phyloP scores from a whole-genome alignment of 148 eudicot species.

The Chenopodium formosanum region DNA sequence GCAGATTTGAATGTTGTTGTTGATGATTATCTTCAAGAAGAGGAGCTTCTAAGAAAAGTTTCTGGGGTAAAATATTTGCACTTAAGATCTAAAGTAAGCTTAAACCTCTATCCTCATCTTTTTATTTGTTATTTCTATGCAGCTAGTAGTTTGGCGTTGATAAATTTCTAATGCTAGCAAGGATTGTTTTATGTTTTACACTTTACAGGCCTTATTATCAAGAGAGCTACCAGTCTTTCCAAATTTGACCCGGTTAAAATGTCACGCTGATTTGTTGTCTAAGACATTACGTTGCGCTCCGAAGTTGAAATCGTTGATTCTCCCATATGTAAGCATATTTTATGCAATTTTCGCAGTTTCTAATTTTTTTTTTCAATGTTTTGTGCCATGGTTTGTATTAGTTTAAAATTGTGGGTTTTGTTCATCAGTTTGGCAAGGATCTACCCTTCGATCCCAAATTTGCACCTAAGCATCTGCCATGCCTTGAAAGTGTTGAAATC shows the following conservation, averaged over 20 bases:
- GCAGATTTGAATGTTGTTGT: background rate
- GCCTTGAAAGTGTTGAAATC: slow-evolving; percentile 15
- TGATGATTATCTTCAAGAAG: background rate
- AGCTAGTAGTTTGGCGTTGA: no score
- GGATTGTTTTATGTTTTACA: background rate
- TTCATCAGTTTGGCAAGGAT: background rate
- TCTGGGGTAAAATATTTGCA: slow-evolving; percentile 8
- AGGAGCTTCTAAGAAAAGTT: background rate
- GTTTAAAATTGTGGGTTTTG: background rate
- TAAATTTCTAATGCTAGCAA: no score
- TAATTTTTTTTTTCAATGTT: background rate
- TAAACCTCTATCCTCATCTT: no score
- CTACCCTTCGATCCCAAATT: background rate
- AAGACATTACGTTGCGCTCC: background rate
- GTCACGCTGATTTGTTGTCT: background rate
- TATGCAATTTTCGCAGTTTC: no score
- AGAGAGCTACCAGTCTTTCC: background rate
- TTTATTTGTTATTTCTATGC: background rate
- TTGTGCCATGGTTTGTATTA: no score
- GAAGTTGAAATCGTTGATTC: background rate
- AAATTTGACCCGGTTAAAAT: slow-evolving; percentile 9
- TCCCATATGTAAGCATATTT: background rate
- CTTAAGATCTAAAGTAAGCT: background rate
- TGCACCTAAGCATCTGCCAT: background rate
- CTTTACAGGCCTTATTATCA: background rate